Base-by-base conservation (phyloP, 2,329 filamentous ascomycete species). In the Aspergillus ustus region DNA sequence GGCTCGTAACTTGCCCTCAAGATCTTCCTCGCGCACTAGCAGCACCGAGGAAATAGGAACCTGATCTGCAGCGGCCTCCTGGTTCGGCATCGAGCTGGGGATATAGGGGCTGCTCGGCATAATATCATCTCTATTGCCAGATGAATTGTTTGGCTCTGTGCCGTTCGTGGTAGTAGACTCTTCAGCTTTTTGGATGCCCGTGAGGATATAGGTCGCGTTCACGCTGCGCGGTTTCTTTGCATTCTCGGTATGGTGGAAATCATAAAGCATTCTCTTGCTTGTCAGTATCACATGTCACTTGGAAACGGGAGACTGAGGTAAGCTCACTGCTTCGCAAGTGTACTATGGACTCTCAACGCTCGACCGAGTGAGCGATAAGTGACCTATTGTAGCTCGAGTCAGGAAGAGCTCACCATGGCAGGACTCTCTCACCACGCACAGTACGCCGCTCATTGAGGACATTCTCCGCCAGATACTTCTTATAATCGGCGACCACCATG, bases 151-250 rank as follows among this genome's bases (percentile, higher is more conserved):
- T 20, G 72, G 73, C 34, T 74, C 70, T 51, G 68, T 64, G 22
- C 76, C 80, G 66, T 82, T 83, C 11, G 75, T 68, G 28, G 68
- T 60, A 25, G 70, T 48, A 9, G 67, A 55, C 15, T 77, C 75
- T 19, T 73, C 72, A 6, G 71, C 70, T 57, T 77, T 82, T 70
- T 86, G 90, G 22, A 81, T 85, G 44, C 94, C 95, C 54, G 89
- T 90, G 50, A 99, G 74, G 52, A 97, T 81, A 77, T 97, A 99
- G n/a, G 93, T 97, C 49, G 94, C 95, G 78, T 96, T 87, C n/a
- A 97, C 82, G 28, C 87, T 89, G 22, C 87, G 85, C 0, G 90
- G 84, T 63, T 88, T 90, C 75, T 90, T 91, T 58, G 81, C 83
- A 76, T 93, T 96, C 73, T 96, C 91, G 60, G 83, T 86, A 64